Evolutionary conservation across 1,139 yeast genomes (phyloP).

Genomic region (Protomyces pachydermus): DNA sequence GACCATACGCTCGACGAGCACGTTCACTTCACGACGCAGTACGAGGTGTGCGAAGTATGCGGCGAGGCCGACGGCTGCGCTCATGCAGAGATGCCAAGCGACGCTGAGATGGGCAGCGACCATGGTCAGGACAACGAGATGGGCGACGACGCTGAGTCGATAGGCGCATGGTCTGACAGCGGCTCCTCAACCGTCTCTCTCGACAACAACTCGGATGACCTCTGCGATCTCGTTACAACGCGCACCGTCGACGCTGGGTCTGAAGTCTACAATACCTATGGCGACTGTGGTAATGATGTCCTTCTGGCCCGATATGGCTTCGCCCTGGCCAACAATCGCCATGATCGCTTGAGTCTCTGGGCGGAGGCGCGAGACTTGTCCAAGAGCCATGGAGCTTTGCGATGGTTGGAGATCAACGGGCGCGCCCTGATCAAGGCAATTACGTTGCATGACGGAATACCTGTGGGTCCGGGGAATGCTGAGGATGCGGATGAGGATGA

Average conservation of each 20-base stretch:
- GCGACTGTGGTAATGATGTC: conserved; percentile 61
- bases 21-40: conserved; percentile 69
- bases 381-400: background rate
- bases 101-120: conserved; percentile 35
- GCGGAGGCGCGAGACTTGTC: background rate
- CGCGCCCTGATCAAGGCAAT: background rate
- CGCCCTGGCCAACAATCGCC: conserved; percentile 51
- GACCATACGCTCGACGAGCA: conserved; percentile 59
- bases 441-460: background rate
- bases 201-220: background rate
- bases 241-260: conserved; percentile 54
- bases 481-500: background rate
- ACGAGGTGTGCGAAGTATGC: conserved; percentile 66
- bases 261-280: conserved; percentile 75
- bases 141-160: conserved; percentile 4
- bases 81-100: conserved; percentile 48
- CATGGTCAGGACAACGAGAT: conserved; percentile 34
- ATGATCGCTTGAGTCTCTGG: conserved; percentile 47
- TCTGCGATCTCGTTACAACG: conserved; percentile 47
- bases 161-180: background rate
- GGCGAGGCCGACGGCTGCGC: conserved; percentile 52
- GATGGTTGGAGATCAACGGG: background rate
- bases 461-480: background rate
- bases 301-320: conserved; percentile 74
- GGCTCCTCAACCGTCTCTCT: background rate